Evolutionary conservation across 108 stramenopile species (phyloP).

Genomic region (Fistulifera pelliculosa): DNA sequence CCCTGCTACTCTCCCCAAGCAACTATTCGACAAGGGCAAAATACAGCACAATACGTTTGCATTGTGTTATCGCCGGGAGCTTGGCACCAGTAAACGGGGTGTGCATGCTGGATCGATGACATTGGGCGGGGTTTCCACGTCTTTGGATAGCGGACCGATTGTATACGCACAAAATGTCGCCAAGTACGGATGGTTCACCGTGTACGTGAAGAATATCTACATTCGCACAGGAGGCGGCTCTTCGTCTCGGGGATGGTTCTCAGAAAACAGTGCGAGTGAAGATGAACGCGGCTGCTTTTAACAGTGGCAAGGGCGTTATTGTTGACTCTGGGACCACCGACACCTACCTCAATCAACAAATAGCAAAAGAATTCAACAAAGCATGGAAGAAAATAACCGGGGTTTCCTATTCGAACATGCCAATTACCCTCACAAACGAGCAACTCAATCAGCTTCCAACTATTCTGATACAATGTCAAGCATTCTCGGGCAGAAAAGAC

Average conservation of each 20-base stretch:
- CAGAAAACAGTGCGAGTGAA: slow-evolving; percentile 31
- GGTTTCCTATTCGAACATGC: slow-evolving; percentile 49
- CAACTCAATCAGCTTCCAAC: slow-evolving; percentile 63
- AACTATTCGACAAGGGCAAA: slow-evolving; percentile 56
- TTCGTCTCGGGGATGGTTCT: slow-evolving; percentile 15
- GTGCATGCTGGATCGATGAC: slow-evolving; percentile 67
- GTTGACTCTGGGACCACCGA: slow-evolving; percentile 91
- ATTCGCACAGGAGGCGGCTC: slow-evolving; percentile 47
- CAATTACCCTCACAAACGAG: slow-evolving; percentile 34
- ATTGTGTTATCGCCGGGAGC: slow-evolving; percentile 78
- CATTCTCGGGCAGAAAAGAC: background rate
- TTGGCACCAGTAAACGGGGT: slow-evolving; percentile 38
- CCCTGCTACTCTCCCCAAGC: slow-evolving; percentile 72
- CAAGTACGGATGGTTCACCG: slow-evolving; percentile 78
- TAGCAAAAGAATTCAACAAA: slow-evolving; percentile 50
- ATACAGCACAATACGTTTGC: slow-evolving; percentile 74
- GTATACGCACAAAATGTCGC: slow-evolving; percentile 69
- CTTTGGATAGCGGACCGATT: slow-evolving; percentile 78
- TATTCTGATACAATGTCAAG: slow-evolving; percentile 55
- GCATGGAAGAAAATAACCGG: slow-evolving; percentile 70
- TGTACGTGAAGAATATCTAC: slow-evolving; percentile 61
- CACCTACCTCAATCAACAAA: slow-evolving; percentile 67
- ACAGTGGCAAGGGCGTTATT: slow-evolving; percentile 84
- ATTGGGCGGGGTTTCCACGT: slow-evolving; percentile 73
- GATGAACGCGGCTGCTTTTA: slow-evolving; percentile 33